Evolutionary conservation across 768 basidiomycete species (phyloP), one percentile per base, ranked within the genome.

Genomic region (Scleroderma bovista): DNA sequence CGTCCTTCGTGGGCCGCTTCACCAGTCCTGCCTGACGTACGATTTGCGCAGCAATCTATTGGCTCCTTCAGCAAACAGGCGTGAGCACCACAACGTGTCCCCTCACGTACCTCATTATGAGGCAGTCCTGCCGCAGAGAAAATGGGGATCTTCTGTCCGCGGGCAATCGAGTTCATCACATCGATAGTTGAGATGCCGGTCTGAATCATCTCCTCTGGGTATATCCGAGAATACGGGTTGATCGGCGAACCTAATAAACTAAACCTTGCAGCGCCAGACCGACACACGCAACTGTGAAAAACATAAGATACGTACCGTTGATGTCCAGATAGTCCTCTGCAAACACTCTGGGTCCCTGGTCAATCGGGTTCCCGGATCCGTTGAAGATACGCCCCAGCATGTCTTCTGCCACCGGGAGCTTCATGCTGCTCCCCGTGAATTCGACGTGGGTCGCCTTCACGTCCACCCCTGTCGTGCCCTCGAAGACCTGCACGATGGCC

Each of bases 171-270:
- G 73, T 99, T 94, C 93, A 95, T 95, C 38, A 82, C 83, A 67
- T 95, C 93, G 64, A 95, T 94, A 22, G 96, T 99, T 39, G 96
- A 99, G 63, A 98, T 98, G 71, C 96, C 96, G 32, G 96, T 99
- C 71, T 99, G 96, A 56, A 99, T 98, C 96, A 99, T 99, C 73
- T 99, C 96, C 72, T 98, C 96, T 52, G 96, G 96, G 74, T 99
- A 98, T 74, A 97, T 98, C 67, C 96, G 93, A 54, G 90, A 91
- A 69, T 85, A 95, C 19, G 93, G 93, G 69, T 95, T 99, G 73
- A 98, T 99, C 39, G 96, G 96, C 5, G 93, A 95, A 53, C 94
- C 94, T 95, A 56, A 39, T 57, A n/a, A n/a, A n/a, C 47, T 37
- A 46, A 55, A 55, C 56, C 49, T 51, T 62, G 54, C 53, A 56